phyloP scores from a whole-genome alignment of 2,329 filamentous ascomycete genomes.

The Monosporascus sp. region DNA sequence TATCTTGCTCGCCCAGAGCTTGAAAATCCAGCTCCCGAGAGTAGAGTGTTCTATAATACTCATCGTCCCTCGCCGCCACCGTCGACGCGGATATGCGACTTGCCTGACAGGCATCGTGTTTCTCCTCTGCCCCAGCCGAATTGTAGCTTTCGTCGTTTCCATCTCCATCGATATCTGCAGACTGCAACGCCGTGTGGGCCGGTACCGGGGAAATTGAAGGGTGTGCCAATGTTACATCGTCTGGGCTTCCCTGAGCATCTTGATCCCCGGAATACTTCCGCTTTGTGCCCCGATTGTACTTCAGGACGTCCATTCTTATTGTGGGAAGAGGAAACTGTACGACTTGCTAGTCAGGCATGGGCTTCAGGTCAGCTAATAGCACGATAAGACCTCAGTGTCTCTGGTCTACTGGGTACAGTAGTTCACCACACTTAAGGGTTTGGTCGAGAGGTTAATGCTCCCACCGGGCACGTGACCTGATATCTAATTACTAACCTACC shows the following conservation, averaged over 20 bases:
- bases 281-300: conserved; percentile 12
- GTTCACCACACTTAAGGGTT: no score
- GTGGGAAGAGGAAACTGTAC: not conserved
- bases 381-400: no score
- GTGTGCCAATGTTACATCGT: not conserved
- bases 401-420: no score
- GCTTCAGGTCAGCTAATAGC: not conserved
- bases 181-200: not conserved
- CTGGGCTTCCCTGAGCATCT: not conserved
- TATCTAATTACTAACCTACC: no score
- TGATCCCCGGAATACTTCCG: conserved; percentile 18
- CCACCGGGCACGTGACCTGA: not conserved
- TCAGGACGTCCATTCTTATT: not conserved
- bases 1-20: conserved; percentile 18
- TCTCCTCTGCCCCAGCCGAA: no score
- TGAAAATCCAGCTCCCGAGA: conserved; percentile 19
- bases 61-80: conserved; percentile 9
- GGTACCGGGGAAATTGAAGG: not conserved
- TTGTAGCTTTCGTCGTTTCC: no score
- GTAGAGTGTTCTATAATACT: conserved; percentile 22
- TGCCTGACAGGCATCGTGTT: no score
- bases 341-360: not conserved
- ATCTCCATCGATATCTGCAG: not conserved
- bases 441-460: no score
- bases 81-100: no score